phyloP scores from a whole-genome alignment of 1,139 yeast genomes.

The Scheffersomyces lignicola region DNA sequence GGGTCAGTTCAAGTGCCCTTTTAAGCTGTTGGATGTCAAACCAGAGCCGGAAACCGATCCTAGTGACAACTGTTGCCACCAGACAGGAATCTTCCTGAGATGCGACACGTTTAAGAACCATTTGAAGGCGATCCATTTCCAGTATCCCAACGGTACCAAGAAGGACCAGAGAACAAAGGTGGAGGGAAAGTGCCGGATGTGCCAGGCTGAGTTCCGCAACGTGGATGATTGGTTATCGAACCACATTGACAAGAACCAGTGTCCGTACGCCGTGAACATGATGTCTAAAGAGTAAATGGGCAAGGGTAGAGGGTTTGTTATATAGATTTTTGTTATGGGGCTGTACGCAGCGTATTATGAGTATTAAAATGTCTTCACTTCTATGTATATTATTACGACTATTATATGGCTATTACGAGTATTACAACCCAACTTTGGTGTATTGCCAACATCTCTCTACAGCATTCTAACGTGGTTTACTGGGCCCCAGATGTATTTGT shows the following conservation, averaged over 20 bases:
- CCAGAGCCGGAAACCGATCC: constrained; percentile 1
- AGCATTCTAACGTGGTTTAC: too few relatives aligned
- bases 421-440: too few relatives aligned
- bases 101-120: constrained; percentile 93
- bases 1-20: constrained; percentile 50
- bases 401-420: too few relatives aligned
- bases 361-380: too few relatives aligned
- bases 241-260: constrained; percentile 64
- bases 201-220: constrained; percentile 60
- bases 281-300: constrained; percentile 3
- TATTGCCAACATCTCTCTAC: too few relatives aligned
- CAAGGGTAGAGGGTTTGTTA: too few relatives aligned
- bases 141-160: constrained; percentile 83
- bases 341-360: too few relatives aligned
- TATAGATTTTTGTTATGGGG: too few relatives aligned
- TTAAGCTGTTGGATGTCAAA: constrained; percentile 24
- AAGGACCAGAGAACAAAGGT: constrained; percentile 72
- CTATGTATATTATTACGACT: too few relatives aligned
- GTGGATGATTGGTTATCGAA: constrained; percentile 78
- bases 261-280: constrained; percentile 33
- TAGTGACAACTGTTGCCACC: constrained; percentile 62
- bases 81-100: constrained; percentile 79
- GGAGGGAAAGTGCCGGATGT: constrained; percentile 74
- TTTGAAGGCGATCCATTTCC: constrained; percentile 84
- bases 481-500: too few relatives aligned